phyloP scores from a whole-genome alignment of 805 yeast genomes.

The Priceomyces castillae region DNA sequence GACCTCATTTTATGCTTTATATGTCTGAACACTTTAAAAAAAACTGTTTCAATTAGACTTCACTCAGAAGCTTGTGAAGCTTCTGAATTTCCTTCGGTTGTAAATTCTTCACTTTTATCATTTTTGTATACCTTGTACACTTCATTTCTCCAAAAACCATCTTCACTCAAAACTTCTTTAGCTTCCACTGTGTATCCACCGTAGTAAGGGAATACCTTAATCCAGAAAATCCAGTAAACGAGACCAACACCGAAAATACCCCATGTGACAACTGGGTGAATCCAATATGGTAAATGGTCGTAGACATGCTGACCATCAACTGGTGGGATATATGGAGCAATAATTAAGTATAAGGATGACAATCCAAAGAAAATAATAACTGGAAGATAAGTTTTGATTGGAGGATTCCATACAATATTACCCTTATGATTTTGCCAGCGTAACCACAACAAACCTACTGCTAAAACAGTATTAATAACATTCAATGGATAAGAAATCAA shows the following conservation, averaged over 20 bases:
- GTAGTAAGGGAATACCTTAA: constrained; percentile 51
- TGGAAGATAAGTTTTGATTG: constrained; percentile 63
- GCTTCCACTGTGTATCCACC: constrained; percentile 52
- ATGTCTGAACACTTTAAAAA: too few relatives aligned
- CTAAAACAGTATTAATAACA: constrained; percentile 65
- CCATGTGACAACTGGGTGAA: constrained; percentile 81
- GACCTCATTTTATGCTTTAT: too few relatives aligned
- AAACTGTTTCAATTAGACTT: too few relatives aligned
- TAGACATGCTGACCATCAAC: constrained; percentile 63
- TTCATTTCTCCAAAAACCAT: constrained; percentile 71
- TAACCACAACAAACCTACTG: constrained; percentile 59
- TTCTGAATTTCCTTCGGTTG: too few relatives aligned
- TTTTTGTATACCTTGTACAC: constrained; percentile 39
- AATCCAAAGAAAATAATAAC: constrained; percentile 62
- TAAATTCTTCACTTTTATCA: too few relatives aligned
- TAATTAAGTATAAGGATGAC: constrained; percentile 63
- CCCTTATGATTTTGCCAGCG: constrained; percentile 53
- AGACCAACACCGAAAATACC: constrained; percentile 67
- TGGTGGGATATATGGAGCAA: constrained; percentile 82
- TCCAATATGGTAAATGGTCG: constrained; percentile 68
- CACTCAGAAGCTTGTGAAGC: too few relatives aligned
- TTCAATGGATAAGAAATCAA: constrained; percentile 80
- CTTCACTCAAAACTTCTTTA: constrained; percentile 57
- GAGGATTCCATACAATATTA: constrained; percentile 62
- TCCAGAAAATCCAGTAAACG: constrained; percentile 66